Conservation (phyloP, 768 basidiomycete genomes). For the Pulveroboletus ravenelii region DNA sequence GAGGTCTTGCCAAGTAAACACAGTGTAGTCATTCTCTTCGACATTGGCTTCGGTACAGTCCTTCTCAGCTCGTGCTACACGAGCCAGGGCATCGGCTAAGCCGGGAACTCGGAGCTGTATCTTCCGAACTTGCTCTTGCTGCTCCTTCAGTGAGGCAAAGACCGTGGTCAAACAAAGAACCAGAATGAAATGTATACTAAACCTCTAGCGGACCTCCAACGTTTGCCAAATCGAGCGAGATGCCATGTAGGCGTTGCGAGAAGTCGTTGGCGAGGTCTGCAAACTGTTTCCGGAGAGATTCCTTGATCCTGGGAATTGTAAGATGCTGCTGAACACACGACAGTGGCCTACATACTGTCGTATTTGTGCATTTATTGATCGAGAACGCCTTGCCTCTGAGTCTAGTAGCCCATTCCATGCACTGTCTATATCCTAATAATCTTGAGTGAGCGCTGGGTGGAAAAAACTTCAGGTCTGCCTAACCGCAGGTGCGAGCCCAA, state of each 20-base stretch:
- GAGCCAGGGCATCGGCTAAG: conserved; percentile 51
- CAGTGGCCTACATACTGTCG: conserved; percentile 57
- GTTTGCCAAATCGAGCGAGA: conserved; percentile 68
- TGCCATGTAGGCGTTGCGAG: conserved; percentile 56
- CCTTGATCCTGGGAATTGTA: conserved; percentile 64
- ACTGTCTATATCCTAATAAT: conserved; percentile 58
- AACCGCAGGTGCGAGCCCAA: conserved; percentile 60
- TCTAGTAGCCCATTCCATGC: conserved; percentile 71
- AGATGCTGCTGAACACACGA: background rate
- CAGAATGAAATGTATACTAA: conserved; percentile 5
- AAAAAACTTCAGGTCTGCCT: conserved; percentile 14
- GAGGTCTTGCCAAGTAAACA: conserved; percentile 84
- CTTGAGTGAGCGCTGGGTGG: conserved; percentile 7
- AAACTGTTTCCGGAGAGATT: conserved; percentile 69
- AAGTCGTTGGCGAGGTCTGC: conserved; percentile 76
- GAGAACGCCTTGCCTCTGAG: conserved; percentile 72
- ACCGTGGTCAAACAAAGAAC: conserved; percentile 7
- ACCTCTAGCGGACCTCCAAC: conserved; percentile 79
- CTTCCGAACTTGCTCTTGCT: conserved; percentile 61
- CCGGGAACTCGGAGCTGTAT: conserved; percentile 66
- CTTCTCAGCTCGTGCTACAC: conserved; percentile 60
- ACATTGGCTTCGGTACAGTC: conserved; percentile 86
- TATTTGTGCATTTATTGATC: conserved; percentile 85
- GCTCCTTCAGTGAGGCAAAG: conserved; percentile 44
- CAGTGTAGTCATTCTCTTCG: conserved; percentile 95